These are phyloP conservation scores for Pseudozyma flocculosa DNA, from an alignment of 1,284 basidiomycete species.

Conservation along the genomic window DNA sequence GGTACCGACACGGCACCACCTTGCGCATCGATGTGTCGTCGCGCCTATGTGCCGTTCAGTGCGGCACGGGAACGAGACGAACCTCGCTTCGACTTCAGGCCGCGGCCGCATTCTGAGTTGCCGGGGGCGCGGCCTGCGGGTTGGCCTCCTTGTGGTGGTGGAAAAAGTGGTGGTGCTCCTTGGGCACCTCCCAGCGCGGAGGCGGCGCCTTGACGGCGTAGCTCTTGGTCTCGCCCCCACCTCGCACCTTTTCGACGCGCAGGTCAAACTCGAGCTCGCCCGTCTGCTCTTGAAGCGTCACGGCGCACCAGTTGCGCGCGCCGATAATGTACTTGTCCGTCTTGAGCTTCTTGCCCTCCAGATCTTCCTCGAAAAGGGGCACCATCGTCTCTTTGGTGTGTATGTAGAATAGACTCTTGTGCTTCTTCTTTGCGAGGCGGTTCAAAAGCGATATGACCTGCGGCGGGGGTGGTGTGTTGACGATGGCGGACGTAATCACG, in stretches of 20 bases:
- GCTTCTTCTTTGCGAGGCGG: conserved; percentile 75
- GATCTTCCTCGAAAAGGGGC: conserved; percentile 75
- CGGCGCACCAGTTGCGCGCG: conserved; percentile 84
- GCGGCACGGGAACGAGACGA: no score
- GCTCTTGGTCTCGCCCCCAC: conserved; percentile 45
- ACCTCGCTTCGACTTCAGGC: no score
- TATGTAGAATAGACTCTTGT: conserved; percentile 62
- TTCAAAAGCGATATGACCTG: conserved; percentile 79
- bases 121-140: no score
- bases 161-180: conserved; percentile 34
- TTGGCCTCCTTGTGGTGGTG: no score
- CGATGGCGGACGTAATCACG: conserved; percentile 54
- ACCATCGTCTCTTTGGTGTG: conserved; percentile 72
- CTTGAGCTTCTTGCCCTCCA: conserved; percentile 75
- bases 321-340: conserved; percentile 71
- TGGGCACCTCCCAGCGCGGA: conserved; percentile 30
- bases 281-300: conserved; percentile 66
- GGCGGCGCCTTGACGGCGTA: conserved; percentile 48
- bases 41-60: no score
- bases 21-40: no score
- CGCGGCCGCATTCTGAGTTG: no score
- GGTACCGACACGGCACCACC: no score
- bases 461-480: conserved; percentile 67
- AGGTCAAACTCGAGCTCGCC: conserved; percentile 82
- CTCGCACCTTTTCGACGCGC: conserved; percentile 67